Percentiles rank a stretch among this genome's conserved stretches.
Evolutionary conservation across 306 rosid genomes (phyloP).

Genomic region (Dicorynia guianensis): DNA sequence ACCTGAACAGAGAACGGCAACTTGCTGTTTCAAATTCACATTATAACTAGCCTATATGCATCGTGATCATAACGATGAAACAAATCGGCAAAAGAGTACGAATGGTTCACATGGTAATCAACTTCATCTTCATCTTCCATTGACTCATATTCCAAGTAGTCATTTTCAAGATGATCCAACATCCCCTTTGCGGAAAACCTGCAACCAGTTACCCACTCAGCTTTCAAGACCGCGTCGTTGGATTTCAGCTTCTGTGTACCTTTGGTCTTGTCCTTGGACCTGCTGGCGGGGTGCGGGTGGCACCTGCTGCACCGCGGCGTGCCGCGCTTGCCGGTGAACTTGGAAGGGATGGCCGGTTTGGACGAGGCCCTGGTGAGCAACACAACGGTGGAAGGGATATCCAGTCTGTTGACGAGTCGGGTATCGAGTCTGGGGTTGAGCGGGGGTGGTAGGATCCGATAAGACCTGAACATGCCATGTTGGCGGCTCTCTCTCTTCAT

Average conservation of each 20-base stretch:
- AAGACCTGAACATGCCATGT: constrained; percentile 76
- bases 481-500: constrained; percentile 93
- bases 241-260: constrained; percentile 62
- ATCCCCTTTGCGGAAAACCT: constrained; percentile 51
- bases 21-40: no score
- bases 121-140: constrained; percentile 28
- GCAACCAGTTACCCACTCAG: constrained; percentile 39
- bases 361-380: constrained; percentile 60
- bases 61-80: constrained; percentile 39
- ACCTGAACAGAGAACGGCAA: no score
- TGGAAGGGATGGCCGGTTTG: constrained; percentile 81
- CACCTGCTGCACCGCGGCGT: constrained; percentile 52
- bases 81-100: neutral
- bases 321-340: constrained; percentile 73
- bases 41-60: no score
- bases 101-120: constrained; percentile 25
- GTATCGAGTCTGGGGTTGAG: constrained; percentile 54
- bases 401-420: constrained; percentile 45
- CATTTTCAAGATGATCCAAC: constrained; percentile 43
- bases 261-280: constrained; percentile 66
- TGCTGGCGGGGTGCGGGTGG: constrained; percentile 55
- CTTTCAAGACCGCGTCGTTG: constrained; percentile 28
- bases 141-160: constrained; percentile 5
- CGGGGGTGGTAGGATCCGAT: constrained; percentile 51
- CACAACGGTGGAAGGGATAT: constrained; percentile 63